Conservation (phyloP, 345 rosid genomes). For the Murraya koenigii region DNA sequence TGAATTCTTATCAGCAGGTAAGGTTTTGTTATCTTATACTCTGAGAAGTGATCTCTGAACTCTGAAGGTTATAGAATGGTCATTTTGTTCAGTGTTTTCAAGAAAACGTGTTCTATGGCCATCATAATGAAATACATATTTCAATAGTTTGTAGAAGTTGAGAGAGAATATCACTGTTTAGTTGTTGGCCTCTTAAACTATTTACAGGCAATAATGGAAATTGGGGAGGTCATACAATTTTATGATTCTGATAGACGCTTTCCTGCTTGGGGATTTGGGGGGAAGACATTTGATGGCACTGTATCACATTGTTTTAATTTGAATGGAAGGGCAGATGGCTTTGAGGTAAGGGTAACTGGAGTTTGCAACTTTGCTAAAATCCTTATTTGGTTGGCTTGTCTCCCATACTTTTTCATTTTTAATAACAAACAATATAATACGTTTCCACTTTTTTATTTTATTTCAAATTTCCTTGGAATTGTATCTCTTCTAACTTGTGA, state of each 20-base stretch:
- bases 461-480: background rate
- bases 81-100: background rate
- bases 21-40: background rate
- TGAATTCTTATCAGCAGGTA: constrained; percentile 85
- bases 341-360: constrained; percentile 46
- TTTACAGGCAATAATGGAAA: constrained; percentile 76
- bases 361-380: background rate
- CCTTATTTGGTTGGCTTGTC: background rate
- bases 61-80: background rate
- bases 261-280: constrained; percentile 95
- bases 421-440: too few relatives aligned
- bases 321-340: constrained; percentile 50
- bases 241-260: constrained; percentile 78
- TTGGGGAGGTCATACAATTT: constrained; percentile 84
- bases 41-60: background rate
- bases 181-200: background rate
- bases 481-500: background rate
- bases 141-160: background rate
- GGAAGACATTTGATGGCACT: constrained; percentile 46
- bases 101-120: background rate
- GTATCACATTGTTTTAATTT: constrained; percentile 85
- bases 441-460: background rate
- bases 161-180: background rate
- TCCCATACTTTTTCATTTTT: background rate
- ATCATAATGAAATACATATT: background rate